A percentile compares a stretch with the other conserved stretches of the same genome.
phyloP scores from a whole-genome alignment of 768 basidiomycete genomes.

The Pulveroboletus sp. region DNA sequence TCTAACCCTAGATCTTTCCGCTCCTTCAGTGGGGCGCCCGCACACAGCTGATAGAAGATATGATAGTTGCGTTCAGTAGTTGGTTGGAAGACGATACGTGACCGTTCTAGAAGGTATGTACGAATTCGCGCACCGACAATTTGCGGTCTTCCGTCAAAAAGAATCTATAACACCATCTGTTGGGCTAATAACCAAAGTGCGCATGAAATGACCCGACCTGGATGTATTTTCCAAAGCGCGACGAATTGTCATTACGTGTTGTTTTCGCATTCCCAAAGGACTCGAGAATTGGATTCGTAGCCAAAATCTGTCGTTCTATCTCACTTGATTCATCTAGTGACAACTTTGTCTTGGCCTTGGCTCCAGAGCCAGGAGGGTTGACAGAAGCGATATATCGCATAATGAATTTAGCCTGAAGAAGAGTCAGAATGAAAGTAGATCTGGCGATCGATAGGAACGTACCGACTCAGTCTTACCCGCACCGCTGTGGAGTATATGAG shows the following conservation, averaged over 20 bases:
- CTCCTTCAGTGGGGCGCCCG: conserved; percentile 92
- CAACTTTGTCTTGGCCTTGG: conserved; percentile 62
- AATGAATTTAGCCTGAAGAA: conserved; percentile 86
- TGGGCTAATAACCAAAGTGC: background rate
- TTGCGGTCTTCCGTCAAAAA: conserved; percentile 92
- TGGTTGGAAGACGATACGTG: conserved; percentile 96
- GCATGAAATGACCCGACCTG: conserved; percentile 47
- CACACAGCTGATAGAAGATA: conserved; percentile 99
- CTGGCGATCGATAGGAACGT: conserved; percentile 21
- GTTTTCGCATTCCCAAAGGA: conserved; percentile 99
- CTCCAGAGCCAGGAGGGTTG: conserved; percentile 67
- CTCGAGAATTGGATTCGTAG: conserved; percentile 99
- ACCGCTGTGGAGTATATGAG: conserved; percentile 55
- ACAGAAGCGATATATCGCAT: conserved; percentile 99
- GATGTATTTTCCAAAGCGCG: conserved; percentile 98
- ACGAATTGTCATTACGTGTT: conserved; percentile 97
- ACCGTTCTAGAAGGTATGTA: conserved; percentile 96
- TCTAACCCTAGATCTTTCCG: conserved; percentile 92
- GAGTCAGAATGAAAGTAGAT: conserved; percentile 2
- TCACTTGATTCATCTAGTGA: conserved; percentile 86
- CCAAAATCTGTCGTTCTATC: conserved; percentile 94
- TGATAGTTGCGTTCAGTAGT: conserved; percentile 97
- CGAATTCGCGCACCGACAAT: conserved; percentile 99
- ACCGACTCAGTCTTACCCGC: conserved; percentile 99
- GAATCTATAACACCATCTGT: conserved; percentile 53